Evolutionary conservation across 1,284 basidiomycete genomes (phyloP).

Genomic region (Ceratorhiza oryzae-sativae): DNA sequence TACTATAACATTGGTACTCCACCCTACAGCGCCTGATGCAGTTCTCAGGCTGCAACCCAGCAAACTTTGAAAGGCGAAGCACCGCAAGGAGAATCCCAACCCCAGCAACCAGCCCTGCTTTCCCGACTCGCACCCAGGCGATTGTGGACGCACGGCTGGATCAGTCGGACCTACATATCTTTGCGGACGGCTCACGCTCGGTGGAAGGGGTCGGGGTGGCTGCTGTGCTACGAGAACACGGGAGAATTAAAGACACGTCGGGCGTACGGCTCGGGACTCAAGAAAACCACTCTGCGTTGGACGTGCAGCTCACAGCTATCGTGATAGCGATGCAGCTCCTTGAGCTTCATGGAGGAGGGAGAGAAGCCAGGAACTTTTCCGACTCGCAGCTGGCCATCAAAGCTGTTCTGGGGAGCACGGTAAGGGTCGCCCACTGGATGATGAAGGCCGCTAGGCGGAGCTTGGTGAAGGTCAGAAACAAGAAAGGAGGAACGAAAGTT

Average conservation of each 20-base stretch:
- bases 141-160: background rate
- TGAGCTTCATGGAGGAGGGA: background rate
- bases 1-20: no score
- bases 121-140: background rate
- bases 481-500: background rate
- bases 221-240: background rate
- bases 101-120: background rate
- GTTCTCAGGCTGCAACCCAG: background rate
- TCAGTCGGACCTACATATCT: background rate
- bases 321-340: background rate
- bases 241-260: background rate
- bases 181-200: background rate
- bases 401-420: background rate
- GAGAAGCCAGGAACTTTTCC: background rate
- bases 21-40: background rate
- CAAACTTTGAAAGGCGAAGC: background rate
- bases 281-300: background rate
- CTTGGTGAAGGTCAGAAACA: background rate
- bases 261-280: background rate
- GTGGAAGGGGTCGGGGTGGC: background rate
- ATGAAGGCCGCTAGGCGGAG: background rate
- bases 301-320: background rate
- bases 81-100: background rate
- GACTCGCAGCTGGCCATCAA: constrained; percentile 6
- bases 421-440: background rate